Evolutionary conservation across 2,329 filamentous ascomycete species (phyloP), one percentile per base, ranked within the genome.

Genomic region (Cladosporium sp.): DNA sequence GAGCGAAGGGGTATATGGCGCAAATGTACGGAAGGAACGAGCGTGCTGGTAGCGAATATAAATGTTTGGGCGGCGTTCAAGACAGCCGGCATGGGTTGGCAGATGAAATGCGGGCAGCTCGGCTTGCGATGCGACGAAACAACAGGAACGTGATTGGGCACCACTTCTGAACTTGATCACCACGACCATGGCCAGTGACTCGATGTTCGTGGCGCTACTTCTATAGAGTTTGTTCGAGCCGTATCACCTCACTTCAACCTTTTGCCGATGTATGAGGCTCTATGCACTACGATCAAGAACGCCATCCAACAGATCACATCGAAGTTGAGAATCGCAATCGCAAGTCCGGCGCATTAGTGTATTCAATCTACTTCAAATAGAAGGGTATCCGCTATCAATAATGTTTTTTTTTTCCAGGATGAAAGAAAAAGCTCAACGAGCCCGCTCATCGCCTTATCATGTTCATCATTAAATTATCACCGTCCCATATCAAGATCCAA

Each of bases 311-410:
- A 40, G 37, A 5, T 40, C 18, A 44, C 18, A 21, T n/a, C 18
- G 6, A 44, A n/a, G 37, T 7, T 44, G 18, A 44, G 37, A 44
- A n/a, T 21, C 37, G 2, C 1, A 44, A n/a, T 21, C 23, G 23
- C 23, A 26, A 26, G 23, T 26, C 37, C 37, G 37, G 7, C 37
- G 16, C 18, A 44, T 44, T 44, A 44, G 18, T 52, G 49, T 52
- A 28, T 52, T 28, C 49, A 26, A 28, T 52, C 26, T 23, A 52
- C 21, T 26, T 52, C 33, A 18, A 44, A 28, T 21, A 37, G 23
- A 58, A 58, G 56, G 56, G 56, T 58, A 58, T 58, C 28, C 56
- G 56, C 56, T 40, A 58, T 3, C 31, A 44, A 40, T 37, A 7
- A 11, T 16, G 23, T 44, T 16, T 37, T 28, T 44, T 16, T 37